A percentile compares a stretch with the other conserved stretches of the same genome.
These are phyloP conservation scores for Blastobotrys chiropterorum DNA, from an alignment of 805 yeast genomes.

Conservation along the genomic window DNA sequence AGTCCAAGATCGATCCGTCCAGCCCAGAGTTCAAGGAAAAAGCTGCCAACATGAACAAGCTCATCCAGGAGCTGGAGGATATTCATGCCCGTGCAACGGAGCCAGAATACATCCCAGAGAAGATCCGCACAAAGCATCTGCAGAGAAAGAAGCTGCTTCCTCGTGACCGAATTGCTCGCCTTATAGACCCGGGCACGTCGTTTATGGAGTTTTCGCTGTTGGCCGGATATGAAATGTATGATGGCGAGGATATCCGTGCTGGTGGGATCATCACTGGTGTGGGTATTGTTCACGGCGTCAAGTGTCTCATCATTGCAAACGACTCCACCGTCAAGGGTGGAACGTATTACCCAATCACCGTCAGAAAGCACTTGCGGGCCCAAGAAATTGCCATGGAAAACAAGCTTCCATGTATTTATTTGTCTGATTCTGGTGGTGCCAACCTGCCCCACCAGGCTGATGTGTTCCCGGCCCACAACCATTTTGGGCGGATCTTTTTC, in stretches of 20 bases:
- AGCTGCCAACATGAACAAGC: conserved; percentile 17
- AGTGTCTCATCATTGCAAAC: conserved; percentile 29
- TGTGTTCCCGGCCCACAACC: conserved; percentile 31
- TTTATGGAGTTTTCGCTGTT: conserved; percentile 27
- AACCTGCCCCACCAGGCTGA: conserved; percentile 31
- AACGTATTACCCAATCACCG: conserved; percentile 31
- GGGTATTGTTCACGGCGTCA: conserved; percentile 27
- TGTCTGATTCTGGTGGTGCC: conserved; percentile 31
- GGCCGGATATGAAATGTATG: conserved; percentile 29
- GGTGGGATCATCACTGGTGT: conserved; percentile 31
- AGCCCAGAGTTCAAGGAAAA: conserved; percentile 21
- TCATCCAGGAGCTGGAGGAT: conserved; percentile 13
- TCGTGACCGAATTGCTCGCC: conserved; percentile 26
- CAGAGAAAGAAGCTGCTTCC: conserved; percentile 27
- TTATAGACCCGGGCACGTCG: conserved; percentile 28
- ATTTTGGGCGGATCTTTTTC: conserved; percentile 30
- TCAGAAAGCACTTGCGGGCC: conserved; percentile 29
- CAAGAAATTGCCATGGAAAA: conserved; percentile 30
- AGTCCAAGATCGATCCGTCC: conserved; percentile 20
- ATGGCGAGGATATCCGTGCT: conserved; percentile 27
- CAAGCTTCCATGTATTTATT: conserved; percentile 28
- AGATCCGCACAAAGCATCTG: conserved; percentile 25
- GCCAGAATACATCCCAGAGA: conserved; percentile 25
- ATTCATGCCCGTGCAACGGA: conserved; percentile 20
- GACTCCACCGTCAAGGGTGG: conserved; percentile 32